phyloP scores from a whole-genome alignment of 495 filamentous ascomycete genomes.

The Pseudoneurospora amorphoporcata region DNA sequence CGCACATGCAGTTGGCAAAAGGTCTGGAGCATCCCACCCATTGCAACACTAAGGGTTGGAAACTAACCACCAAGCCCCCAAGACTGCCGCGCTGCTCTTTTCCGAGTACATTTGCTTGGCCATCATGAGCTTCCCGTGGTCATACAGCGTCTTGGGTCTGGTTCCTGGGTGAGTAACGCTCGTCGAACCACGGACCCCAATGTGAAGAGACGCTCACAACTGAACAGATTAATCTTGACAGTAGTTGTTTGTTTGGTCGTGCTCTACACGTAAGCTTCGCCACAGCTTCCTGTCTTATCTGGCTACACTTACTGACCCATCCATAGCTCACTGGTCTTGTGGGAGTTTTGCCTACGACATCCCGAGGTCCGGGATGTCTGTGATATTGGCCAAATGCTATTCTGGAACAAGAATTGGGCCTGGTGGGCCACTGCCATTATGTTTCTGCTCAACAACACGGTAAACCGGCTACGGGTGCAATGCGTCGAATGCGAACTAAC shows the following conservation, averaged over 20 bases:
- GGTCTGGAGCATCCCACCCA: slow-evolving; percentile 32
- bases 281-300: not conserved
- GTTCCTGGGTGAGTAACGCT: slow-evolving; percentile 53
- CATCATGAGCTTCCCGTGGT: slow-evolving; percentile 91
- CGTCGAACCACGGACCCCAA: not conserved
- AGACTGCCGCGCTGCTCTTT: slow-evolving; percentile 80
- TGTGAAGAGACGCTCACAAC: not conserved
- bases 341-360: slow-evolving; percentile 80
- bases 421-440: slow-evolving; percentile 80
- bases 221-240: slow-evolving; percentile 56
- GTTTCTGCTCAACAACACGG: slow-evolving; percentile 88
- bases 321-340: slow-evolving; percentile 56
- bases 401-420: slow-evolving; percentile 65
- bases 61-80: not conserved
- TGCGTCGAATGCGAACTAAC: slow-evolving; percentile 5
- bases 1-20: slow-evolving; percentile 87
- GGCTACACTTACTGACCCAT: not conserved
- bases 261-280: slow-evolving; percentile 52
- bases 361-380: slow-evolving; percentile 84
- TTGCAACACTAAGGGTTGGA: not conserved
- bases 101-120: slow-evolving; percentile 89
- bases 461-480: slow-evolving; percentile 49
- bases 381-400: slow-evolving; percentile 82
- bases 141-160: slow-evolving; percentile 74
- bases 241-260: slow-evolving; percentile 63